phyloP scores from a whole-genome alignment of 352 stramenopile genomes.

The Phytophthora citricola region DNA sequence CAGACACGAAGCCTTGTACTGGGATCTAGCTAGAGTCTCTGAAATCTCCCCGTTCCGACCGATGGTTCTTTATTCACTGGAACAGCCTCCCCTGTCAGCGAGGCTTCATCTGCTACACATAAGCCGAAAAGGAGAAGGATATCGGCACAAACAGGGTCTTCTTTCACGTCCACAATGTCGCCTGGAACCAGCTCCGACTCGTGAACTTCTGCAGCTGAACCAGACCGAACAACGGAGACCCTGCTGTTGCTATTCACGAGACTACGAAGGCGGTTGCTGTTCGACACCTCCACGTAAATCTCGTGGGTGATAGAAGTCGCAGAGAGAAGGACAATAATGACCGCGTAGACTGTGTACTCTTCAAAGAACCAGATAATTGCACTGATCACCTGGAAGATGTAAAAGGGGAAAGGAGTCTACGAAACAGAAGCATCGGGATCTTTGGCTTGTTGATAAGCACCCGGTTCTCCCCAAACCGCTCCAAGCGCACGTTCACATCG shows the following conservation, averaged over 20 bases:
- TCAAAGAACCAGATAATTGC: conserved; percentile 57
- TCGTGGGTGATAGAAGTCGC: conserved; percentile 54
- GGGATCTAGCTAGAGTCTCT: conserved; percentile 26
- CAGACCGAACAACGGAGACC: conserved; percentile 39
- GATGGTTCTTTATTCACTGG: conserved; percentile 42
- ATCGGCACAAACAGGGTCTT: conserved; percentile 48
- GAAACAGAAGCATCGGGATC: conserved; percentile 54
- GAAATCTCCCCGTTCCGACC: conserved; percentile 28
- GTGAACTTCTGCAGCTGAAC: conserved; percentile 15
- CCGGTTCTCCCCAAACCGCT: conserved; percentile 56
- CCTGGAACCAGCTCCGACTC: conserved; percentile 56
- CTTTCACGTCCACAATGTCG: conserved; percentile 52
- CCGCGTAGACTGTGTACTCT: conserved; percentile 55
- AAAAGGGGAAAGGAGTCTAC: conserved; percentile 63
- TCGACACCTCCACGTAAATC: conserved; percentile 55
- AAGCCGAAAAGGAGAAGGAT: conserved; percentile 54
- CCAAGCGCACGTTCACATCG: conserved; percentile 23
- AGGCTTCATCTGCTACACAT: conserved; percentile 55
- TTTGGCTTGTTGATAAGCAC: conserved; percentile 52
- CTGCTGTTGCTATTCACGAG: conserved; percentile 47
- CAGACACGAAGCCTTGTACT: conserved; percentile 40
- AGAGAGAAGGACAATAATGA: conserved; percentile 56
- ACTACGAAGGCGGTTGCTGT: conserved; percentile 45
- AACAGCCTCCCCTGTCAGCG: conserved; percentile 57
- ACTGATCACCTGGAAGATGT: conserved; percentile 70